Conservation (phyloP, 805 yeast species). For the Ascoidea asiatica region DNA sequence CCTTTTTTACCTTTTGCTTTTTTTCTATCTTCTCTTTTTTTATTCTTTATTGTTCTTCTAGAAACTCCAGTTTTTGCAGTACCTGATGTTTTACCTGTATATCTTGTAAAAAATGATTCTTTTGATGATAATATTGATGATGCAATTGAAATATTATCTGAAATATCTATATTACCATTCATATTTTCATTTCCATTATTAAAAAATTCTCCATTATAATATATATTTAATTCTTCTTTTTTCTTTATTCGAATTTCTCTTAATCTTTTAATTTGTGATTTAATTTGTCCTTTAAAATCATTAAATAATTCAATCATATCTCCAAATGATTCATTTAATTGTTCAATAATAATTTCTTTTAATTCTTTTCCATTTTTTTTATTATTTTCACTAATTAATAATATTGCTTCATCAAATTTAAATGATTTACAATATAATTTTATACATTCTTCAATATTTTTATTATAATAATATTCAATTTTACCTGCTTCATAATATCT, state of each 20-base stretch:
- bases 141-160: slow-evolving; percentile 90
- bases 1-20: slow-evolving; percentile 96
- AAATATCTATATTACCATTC: slow-evolving; percentile 39
- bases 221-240: slow-evolving; percentile 71
- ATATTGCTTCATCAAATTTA: slow-evolving; percentile 61
- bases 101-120: slow-evolving; percentile 87
- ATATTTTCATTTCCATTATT: slow-evolving; percentile 30
- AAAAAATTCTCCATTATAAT: slow-evolving; percentile 54
- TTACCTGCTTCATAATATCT: slow-evolving; percentile 71
- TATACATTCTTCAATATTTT: slow-evolving; percentile 49
- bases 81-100: slow-evolving; percentile 91
- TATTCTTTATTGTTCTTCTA: slow-evolving; percentile 81
- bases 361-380: slow-evolving; percentile 23
- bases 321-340: slow-evolving; percentile 81
- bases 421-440: slow-evolving; percentile 61
- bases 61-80: slow-evolving; percentile 96
- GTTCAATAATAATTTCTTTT: slow-evolving; percentile 47
- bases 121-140: slow-evolving; percentile 89
- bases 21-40: slow-evolving; percentile 90
- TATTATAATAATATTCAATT: slow-evolving; percentile 49
- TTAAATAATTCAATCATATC: slow-evolving; percentile 76
- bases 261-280: slow-evolving; percentile 71
- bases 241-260: slow-evolving; percentile 80
- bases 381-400: slow-evolving; percentile 35
- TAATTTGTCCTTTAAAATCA: slow-evolving; percentile 81